Conservation (phyloP, 345 rosid genomes). For the Corchorus capsularis region DNA sequence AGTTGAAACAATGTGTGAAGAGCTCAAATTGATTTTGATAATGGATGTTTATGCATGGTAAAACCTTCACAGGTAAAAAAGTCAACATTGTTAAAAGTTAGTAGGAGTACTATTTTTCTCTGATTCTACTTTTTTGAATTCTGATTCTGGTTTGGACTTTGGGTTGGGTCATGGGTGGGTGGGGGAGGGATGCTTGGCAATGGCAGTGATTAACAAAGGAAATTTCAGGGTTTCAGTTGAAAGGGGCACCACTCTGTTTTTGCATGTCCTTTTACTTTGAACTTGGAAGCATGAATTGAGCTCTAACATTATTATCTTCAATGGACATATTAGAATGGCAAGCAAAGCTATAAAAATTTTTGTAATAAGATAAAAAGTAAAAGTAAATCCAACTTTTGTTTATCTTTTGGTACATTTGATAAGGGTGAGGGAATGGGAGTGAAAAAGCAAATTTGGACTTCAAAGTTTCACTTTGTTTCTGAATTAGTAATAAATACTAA, state of each 20-base stretch:
- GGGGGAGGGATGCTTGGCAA: background rate
- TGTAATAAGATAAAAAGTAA: background rate
- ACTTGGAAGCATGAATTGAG: too few relatives aligned
- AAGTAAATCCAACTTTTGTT: background rate
- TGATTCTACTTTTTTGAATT: background rate
- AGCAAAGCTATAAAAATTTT: background rate
- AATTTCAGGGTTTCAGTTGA: slow-evolving; percentile 14
- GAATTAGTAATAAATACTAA: too few relatives aligned
- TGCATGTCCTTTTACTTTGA: background rate
- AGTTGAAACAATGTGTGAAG: background rate
- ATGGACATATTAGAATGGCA: background rate
- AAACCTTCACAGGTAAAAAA: background rate
- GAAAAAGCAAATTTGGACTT: background rate
- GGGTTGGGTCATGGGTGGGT: too few relatives aligned
- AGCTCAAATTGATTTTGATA: background rate
- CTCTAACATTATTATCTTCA: background rate
- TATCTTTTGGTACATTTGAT: background rate
- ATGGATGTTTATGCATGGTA: background rate
- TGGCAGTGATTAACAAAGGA: slow-evolving; percentile 3
- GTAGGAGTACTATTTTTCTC: too few relatives aligned
- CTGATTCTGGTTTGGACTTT: background rate
- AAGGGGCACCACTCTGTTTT: background rate
- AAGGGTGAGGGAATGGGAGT: background rate
- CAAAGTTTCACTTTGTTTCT: background rate
- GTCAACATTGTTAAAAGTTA: background rate